Evolutionary conservation across 2,329 filamentous ascomycete genomes (phyloP).

Genomic region (Botrytis porri): DNA sequence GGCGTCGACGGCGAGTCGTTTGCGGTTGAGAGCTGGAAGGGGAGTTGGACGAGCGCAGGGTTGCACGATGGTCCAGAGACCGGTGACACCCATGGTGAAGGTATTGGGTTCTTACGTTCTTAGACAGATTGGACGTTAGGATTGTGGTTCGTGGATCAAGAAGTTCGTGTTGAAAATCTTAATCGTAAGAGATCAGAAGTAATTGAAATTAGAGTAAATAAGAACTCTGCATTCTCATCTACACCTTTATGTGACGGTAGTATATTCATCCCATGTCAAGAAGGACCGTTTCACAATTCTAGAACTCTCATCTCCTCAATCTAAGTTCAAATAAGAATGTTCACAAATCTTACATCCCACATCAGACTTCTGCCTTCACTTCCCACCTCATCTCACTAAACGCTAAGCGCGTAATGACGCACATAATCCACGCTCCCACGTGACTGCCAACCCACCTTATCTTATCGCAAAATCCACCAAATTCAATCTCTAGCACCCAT

Average conservation of each 20-base stretch:
- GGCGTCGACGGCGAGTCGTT: constrained; percentile 93
- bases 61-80: constrained; percentile 93
- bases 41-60: constrained; percentile 95
- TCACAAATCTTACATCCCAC: background rate
- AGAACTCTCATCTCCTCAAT: background rate
- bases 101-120: background rate
- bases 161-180: background rate
- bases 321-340: background rate
- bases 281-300: background rate
- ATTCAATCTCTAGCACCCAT: background rate
- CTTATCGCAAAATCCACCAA: constrained; percentile 21
- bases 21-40: constrained; percentile 92
- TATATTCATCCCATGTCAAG: constrained; percentile 1
- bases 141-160: background rate
- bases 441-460: constrained; percentile 6
- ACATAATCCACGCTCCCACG: constrained; percentile 17
- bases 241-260: background rate
- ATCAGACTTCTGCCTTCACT: background rate
- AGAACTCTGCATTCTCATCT: background rate
- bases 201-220: background rate
- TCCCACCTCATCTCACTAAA: background rate
- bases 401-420: constrained; percentile 17
- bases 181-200: background rate
- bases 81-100: constrained; percentile 85
- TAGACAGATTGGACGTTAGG: background rate